Conservation (phyloP, 345 rosid species). For the Eucalyptus albens region DNA sequence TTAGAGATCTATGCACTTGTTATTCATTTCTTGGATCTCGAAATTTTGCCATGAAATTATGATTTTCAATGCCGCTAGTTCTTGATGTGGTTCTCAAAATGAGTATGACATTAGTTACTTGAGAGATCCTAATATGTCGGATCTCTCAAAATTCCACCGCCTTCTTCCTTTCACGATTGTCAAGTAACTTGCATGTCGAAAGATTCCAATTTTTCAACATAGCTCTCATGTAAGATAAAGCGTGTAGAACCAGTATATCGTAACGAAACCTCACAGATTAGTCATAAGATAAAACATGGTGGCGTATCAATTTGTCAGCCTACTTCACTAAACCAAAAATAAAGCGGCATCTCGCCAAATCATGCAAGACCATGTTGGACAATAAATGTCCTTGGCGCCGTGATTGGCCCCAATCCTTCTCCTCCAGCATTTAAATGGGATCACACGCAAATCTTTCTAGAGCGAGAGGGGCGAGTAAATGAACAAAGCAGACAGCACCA, state of each 20-base stretch:
- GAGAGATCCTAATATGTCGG: neutral
- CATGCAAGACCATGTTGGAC: neutral
- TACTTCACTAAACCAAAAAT: neutral
- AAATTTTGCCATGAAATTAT: neutral
- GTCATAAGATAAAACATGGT: neutral
- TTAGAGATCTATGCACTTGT: neutral
- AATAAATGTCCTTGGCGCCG: neutral
- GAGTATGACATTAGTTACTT: neutral
- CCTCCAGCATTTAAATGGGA: neutral
- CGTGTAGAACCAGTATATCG: fast-evolving
- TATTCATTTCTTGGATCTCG: neutral
- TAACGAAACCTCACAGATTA: neutral
- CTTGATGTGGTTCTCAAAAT: neutral
- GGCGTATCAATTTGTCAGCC: neutral
- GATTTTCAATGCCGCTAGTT: neutral
- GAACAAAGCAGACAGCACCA: neutral
- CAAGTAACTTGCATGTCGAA: neutral
- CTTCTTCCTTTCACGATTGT: neutral
- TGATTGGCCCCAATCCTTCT: neutral
- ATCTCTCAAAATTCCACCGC: neutral
- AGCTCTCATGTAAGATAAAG: neutral
- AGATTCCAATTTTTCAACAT: neutral
- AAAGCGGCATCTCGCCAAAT: neutral
- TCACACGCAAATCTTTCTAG: neutral
- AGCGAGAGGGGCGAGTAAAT: neutral